These are phyloP conservation scores for Erysimum cheiri DNA, from an alignment of 441 rosid genomes.

Conservation along the genomic window DNA sequence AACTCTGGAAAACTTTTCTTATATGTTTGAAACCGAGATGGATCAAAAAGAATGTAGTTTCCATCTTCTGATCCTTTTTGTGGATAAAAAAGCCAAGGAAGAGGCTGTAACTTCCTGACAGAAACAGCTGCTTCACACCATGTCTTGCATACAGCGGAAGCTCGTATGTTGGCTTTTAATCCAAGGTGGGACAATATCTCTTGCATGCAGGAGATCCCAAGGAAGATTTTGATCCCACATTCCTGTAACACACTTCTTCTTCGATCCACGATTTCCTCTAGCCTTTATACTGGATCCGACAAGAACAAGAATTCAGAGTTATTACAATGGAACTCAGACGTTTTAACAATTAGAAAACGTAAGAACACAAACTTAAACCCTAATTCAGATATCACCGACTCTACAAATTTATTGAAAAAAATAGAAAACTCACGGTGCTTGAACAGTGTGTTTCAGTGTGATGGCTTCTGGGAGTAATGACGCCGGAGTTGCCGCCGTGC, in stretches of 20 bases:
- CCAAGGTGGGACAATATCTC: constrained; percentile 29
- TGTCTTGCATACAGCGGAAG: constrained; percentile 28
- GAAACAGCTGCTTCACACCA: constrained; percentile 18
- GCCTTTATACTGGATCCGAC: neutral
- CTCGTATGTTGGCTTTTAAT: constrained; percentile 24
- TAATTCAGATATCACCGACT: no score
- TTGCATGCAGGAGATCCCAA: constrained; percentile 1
- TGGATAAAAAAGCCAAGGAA: constrained; percentile 16
- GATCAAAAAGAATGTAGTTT: constrained; percentile 3
- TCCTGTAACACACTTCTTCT: neutral
- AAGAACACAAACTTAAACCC: no score
- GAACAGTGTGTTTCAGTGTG: no score
- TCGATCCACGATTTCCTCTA: neutral
- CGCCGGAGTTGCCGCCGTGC: neutral
- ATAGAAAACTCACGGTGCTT: no score
- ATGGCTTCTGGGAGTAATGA: neutral
- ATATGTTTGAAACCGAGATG: neutral
- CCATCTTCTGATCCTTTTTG: neutral
- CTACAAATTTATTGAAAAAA: no score
- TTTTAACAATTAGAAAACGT: neutral
- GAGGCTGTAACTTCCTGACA: constrained; percentile 5
- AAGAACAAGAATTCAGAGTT: neutral
- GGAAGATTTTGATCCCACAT: constrained; percentile 13
- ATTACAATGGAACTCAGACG: neutral
- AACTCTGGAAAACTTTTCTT: neutral